Base-by-base conservation (phyloP, 2,329 filamentous ascomycete species). In the Ramularia collo-cygni region DNA sequence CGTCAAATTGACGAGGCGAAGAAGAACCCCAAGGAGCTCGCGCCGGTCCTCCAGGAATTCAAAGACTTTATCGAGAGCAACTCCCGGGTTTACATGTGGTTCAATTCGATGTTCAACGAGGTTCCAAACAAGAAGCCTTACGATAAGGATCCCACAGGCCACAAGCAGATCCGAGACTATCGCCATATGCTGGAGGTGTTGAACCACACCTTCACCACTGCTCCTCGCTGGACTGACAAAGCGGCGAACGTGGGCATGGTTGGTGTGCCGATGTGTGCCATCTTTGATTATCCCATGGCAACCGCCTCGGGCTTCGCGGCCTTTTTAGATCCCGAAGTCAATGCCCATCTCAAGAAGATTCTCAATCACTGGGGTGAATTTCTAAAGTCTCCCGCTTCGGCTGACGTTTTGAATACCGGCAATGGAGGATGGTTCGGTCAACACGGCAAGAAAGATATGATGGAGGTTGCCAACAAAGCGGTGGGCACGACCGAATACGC, bases 121-220 rank as follows among this genome's bases (percentile, higher is more conserved):
- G 67, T 85, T 14, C 81, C 81, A 0, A 56, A 58, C 21, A 78
- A 77, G 58, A 64, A 69, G 13, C 74, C 75, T 0, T 85, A 85
- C 61, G 56, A 34, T 43, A 67, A 65, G 5, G 80, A 84, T 44
- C 79, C 80, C 0, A 76, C 74, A 1, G 80, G 79, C 2, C 66
- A 70, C 38, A 70, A 66, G 24, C 77, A 83, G 60, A 75, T 86
- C 41, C 72, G 76, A 7, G 72, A 83, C 61, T 83, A 82, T 51
- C 42, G 71, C 4, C 77, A 85, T 50, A 79, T 86, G 75, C 68
- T 86, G 14, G 64, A 67, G 15, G 68, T 84, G 7, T 66, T 86
- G 36, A 83, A 85, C 55, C 74, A 82, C 29, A 56, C 67, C 28
- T 53, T 69, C 28, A 60, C 53, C 8, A 58, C 56, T 9, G 64